Base-by-base conservation (phyloP, 139 green algal species). In the Chlamydomonas schloesseri region DNA sequence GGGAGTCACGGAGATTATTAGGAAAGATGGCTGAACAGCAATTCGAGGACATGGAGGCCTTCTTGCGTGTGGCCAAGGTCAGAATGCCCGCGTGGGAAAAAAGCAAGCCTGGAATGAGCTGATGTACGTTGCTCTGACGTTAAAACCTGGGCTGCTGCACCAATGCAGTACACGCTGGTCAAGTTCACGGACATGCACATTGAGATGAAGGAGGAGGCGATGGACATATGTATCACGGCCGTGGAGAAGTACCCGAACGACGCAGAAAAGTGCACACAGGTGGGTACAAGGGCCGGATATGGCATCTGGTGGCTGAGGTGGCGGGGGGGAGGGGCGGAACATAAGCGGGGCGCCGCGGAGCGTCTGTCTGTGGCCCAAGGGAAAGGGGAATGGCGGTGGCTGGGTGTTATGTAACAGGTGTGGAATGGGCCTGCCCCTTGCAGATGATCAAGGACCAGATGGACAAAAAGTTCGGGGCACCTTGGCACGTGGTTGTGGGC, bases 391-490 rank as follows among this genome's bases (percentile, higher is more conserved):
- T n/a, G n/a, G n/a, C n/a, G n/a, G n/a, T n/a, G n/a, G n/a, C n/a
- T n/a, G n/a, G n/a, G n/a, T n/a, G n/a, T n/a, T n/a, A n/a, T n/a
- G n/a, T n/a, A n/a, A n/a, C n/a, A n/a, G n/a, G n/a, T n/a, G n/a
- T n/a, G n/a, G n/a, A n/a, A n/a, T n/a, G n/a, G n/a, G n/a, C n/a
- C n/a, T n/a, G n/a, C n/a, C n/a, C n/a, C n/a, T n/a, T n/a, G 74
- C 92, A 97, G 95, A 94, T 96, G 89, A 97, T 96, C 60, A 98
- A 98, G 81, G 95, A 98, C 55, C 91, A 91, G n/a, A 96, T 98
- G 94, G 97, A 99, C 91, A 98, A 96, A 71, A 98, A 98, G 81
- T 99, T 98, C 92, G 97, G 97, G 0, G 89, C 89, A 17, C 94
- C 95, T 11, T 99, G 96, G 96, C 95, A 98, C 71, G 94, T 97